These are phyloP conservation scores for Lizanozyma gosingica DNA, from an alignment of 1,139 yeast genomes.

Conservation along the genomic window DNA sequence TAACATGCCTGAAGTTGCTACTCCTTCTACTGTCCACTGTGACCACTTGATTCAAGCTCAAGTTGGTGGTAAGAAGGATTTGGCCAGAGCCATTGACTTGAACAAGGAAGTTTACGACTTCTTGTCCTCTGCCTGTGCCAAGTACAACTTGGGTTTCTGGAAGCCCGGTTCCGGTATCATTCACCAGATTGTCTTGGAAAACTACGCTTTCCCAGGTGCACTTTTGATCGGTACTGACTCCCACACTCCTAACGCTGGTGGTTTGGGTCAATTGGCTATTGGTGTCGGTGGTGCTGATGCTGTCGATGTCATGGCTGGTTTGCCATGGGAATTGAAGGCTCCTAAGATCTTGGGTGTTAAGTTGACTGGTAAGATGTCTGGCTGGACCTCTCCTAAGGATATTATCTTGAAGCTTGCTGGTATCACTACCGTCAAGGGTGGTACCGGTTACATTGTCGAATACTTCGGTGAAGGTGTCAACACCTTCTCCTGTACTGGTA, in stretches of 20 bases:
- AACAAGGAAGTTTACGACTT: conserved; percentile 97
- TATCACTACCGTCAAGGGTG: conserved; percentile 96
- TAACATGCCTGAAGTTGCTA: conserved; percentile 87
- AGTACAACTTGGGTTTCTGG: conserved; percentile 99
- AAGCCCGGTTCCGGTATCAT: conserved; percentile 99
- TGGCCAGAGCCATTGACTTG: conserved; percentile 83
- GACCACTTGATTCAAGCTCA: conserved; percentile 99
- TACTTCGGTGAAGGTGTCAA: conserved; percentile 96
- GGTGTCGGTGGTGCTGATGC: conserved; percentile 99
- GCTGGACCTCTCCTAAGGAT: conserved; percentile 99
- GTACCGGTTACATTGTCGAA: conserved; percentile 97
- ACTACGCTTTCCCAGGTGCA: conserved; percentile 98
- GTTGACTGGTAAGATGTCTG: conserved; percentile 89
- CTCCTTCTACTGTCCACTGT: conserved; percentile 98
- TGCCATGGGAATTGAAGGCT: conserved; percentile 98
- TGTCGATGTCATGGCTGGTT: conserved; percentile 92
- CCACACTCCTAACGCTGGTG: conserved; percentile 99
- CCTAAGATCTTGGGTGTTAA: conserved; percentile 97
- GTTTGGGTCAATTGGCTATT: conserved; percentile 96
- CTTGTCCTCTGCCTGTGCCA: conserved; percentile 88
- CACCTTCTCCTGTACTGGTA: conserved; percentile 96
- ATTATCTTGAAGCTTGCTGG: conserved; percentile 94
- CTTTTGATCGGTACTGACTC: conserved; percentile 97
- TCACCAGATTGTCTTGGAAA: conserved; percentile 95
- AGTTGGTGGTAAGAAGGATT: conserved; percentile 86